Evolutionary conservation across 768 basidiomycete species (phyloP).

Genomic region (Boletus rufocinnamomeus): DNA sequence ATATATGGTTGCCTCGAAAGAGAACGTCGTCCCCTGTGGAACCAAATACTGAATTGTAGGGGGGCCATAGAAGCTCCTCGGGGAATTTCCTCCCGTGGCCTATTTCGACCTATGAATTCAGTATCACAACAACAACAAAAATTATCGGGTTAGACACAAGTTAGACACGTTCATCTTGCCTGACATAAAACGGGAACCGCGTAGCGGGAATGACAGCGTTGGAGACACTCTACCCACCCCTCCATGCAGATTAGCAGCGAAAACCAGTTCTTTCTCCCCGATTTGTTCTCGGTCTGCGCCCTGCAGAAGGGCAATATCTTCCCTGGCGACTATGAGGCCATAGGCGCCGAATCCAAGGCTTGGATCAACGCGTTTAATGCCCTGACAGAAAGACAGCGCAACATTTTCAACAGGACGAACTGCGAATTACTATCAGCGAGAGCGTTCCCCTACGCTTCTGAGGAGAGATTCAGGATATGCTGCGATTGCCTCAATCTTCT

Average conservation of each 20-base stretch:
- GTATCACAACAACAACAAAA: background rate
- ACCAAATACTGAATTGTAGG: background rate
- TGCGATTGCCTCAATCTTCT: conserved; percentile 65
- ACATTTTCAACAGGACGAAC: conserved; percentile 54
- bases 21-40: background rate
- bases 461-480: conserved; percentile 57
- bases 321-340: conserved; percentile 53
- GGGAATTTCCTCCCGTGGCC: conserved; percentile 4
- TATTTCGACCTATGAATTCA: conserved; percentile 5
- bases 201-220: background rate
- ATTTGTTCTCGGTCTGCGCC: conserved; percentile 50
- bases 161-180: conserved; percentile 9
- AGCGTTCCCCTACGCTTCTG: conserved; percentile 59
- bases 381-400: conserved; percentile 60
- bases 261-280: conserved; percentile 52
- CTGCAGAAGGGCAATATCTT: conserved; percentile 52
- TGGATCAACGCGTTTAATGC: conserved; percentile 65
- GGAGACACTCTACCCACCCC: background rate
- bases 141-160: conserved; percentile 1
- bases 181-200: conserved; percentile 9
- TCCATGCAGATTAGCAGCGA: conserved; percentile 1
- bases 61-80: conserved; percentile 9
- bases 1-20: background rate
- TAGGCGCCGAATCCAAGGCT: conserved; percentile 55
- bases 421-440: conserved; percentile 64